Conservation (phyloP, 192 early-diverging fungal species). For the Rhizoclosmatium sp. region DNA sequence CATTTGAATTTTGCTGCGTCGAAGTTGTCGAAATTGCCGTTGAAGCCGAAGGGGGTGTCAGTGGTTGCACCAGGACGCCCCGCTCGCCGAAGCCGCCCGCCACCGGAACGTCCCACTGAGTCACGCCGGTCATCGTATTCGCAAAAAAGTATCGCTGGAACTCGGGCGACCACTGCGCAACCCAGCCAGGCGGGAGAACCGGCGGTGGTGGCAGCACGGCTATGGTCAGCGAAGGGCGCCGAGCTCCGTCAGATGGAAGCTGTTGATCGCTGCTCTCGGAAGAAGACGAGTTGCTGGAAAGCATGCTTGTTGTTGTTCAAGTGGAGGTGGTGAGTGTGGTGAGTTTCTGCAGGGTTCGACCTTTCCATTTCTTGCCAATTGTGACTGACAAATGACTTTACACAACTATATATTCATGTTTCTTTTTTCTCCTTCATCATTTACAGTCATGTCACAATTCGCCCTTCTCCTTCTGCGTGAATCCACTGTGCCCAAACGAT, state of each 20-base stretch:
- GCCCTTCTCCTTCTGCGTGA: slow-evolving; percentile 55
- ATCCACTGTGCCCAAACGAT: slow-evolving; percentile 59
- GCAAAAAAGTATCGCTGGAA: slow-evolving; percentile 1
- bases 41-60: neutral
- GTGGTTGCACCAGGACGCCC: neutral
- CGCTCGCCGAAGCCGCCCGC: neutral
- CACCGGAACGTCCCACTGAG: slow-evolving; percentile 12
- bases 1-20: neutral
- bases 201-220: neutral
- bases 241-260: neutral
- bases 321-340: neutral
- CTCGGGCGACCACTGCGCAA: slow-evolving; percentile 21
- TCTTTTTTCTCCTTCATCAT: neutral
- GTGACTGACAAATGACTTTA: neutral
- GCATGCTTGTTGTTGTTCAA: neutral
- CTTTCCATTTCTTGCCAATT: neutral
- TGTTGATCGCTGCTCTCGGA: neutral
- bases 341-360: neutral
- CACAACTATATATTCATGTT: neutral
- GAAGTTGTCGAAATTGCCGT: neutral
- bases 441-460: neutral
- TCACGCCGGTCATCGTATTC: neutral
- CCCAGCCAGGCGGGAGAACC: slow-evolving; percentile 5
- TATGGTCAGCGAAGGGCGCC: neutral
- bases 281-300: neutral